Conservation (phyloP, 2,329 filamentous ascomycete genomes). For the Alternaria sp. region DNA sequence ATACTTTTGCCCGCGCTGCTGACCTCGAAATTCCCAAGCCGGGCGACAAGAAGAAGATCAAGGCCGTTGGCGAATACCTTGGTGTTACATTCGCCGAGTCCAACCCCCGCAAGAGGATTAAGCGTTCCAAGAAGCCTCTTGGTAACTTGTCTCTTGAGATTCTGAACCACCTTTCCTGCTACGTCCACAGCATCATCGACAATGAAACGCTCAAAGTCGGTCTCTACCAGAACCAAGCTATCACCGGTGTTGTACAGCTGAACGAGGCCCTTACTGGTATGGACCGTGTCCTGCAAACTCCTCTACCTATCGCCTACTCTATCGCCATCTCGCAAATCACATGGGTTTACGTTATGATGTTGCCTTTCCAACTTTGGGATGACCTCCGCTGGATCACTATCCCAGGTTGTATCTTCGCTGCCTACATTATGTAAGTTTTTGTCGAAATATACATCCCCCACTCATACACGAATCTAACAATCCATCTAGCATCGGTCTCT, state of each 20-base stretch:
- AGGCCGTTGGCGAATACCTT: slow-evolving; percentile 74
- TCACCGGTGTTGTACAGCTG: slow-evolving; percentile 67
- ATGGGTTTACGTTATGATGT: slow-evolving; percentile 81
- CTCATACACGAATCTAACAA: background rate
- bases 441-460: background rate
- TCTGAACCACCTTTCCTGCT: slow-evolving; percentile 73
- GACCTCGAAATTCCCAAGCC: slow-evolving; percentile 53
- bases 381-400: slow-evolving; percentile 77
- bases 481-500: slow-evolving; percentile 68
- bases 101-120: slow-evolving; percentile 81
- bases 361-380: slow-evolving; percentile 80
- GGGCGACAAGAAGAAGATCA: slow-evolving; percentile 56
- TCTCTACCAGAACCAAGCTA: slow-evolving; percentile 67
- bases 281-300: slow-evolving; percentile 83
- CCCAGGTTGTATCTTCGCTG: slow-evolving; percentile 74
- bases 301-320: slow-evolving; percentile 81
- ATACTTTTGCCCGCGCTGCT: slow-evolving; percentile 75
- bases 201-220: slow-evolving; percentile 65
- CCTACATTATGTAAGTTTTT: slow-evolving; percentile 73
- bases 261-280: slow-evolving; percentile 77
- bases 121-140: slow-evolving; percentile 74
- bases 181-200: slow-evolving; percentile 68
- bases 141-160: slow-evolving; percentile 88
- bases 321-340: slow-evolving; percentile 89
- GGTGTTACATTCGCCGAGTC: slow-evolving; percentile 79